Evolutionary conservation across 352 stramenopile species (phyloP), one percentile per base, ranked within the genome.

Genomic region (Phytophthora cactorum): DNA sequence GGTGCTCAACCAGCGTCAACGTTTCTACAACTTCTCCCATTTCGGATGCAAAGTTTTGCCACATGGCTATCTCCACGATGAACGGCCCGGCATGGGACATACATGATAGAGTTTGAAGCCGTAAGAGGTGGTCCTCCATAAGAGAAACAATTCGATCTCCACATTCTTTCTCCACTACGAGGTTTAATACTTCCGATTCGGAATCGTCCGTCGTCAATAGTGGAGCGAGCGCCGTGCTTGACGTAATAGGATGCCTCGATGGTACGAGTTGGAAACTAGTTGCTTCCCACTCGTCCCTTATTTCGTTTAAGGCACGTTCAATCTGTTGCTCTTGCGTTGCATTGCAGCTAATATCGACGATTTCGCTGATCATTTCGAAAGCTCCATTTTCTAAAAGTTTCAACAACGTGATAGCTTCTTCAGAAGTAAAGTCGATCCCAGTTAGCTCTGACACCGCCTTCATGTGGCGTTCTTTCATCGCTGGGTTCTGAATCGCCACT

Each of bases 371-470:
- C 39, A 83, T 71, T 28, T 92, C 82, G 41, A 87, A 83, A 0
- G 78, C 79, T 27, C 87, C 83, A 31, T 90, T 85, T 29, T 95
- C 84, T 0, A 95, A 70, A 12, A 95, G 45, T 50, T 89, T 88
- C n/a, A 92, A 62, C 17, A 93, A 62, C 4, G 87, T 92, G 31
- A 92, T 66, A 4, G 78, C 66, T 36, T 92, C 82, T 5, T 70
- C 59, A 0, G 75, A 65, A n/a, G 79, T 74, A 39, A 95, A 75
- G n/a, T 79, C 63, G 4, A 95, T 52, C 0, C 68, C 77, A 11
- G 92, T 34, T 0, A 91, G 68, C 1, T 32, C 56, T 0, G 84
- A 85, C 3, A 93, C 74, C 10, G 86, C 80, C 14, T 84, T 86
- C 41, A 86, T 67, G 29, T 95, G 85, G 1, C 87, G 70, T 2